Percentiles rank a stretch among this genome's conserved stretches.
These are phyloP conservation scores for Malus sylvestris DNA, from an alignment of 306 rosid genomes.

Conservation along the genomic window DNA sequence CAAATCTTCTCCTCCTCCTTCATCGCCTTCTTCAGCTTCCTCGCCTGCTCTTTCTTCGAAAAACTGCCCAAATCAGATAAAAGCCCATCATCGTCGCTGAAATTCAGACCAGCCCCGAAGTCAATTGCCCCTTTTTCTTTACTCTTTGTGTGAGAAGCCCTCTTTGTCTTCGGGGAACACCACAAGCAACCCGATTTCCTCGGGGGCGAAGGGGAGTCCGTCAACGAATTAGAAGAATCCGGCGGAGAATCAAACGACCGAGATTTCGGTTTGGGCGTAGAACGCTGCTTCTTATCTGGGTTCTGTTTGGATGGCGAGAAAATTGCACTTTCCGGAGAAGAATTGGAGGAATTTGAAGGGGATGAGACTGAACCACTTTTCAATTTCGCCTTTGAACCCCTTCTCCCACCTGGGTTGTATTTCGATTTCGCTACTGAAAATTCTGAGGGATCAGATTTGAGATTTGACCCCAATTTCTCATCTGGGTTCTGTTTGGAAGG, in stretches of 20 bases:
- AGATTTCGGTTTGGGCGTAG: constrained; percentile 5
- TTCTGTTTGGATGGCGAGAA: constrained; percentile 26
- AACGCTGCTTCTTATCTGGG: background rate
- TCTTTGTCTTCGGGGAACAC: constrained; percentile 78
- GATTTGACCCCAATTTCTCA: constrained; percentile 11
- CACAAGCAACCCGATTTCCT: constrained; percentile 57
- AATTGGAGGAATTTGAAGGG: constrained; percentile 28
- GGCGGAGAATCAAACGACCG: constrained; percentile 21
- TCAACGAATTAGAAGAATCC: constrained; percentile 19
- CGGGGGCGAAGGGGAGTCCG: constrained; percentile 57
- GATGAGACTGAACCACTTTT: constrained; percentile 31
- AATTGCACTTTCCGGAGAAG: constrained; percentile 36
- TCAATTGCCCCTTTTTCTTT: constrained; percentile 28
- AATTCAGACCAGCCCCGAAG: constrained; percentile 13
- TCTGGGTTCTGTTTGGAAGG: constrained; percentile 21
- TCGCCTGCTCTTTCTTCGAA: constrained; percentile 52
- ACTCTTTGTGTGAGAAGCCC: constrained; percentile 38
- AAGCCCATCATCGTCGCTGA: constrained; percentile 42
- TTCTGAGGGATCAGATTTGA: constrained; percentile 10
- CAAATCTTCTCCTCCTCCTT: constrained; percentile 63
- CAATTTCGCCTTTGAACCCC: constrained; percentile 12
- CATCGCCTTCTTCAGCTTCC: constrained; percentile 60
- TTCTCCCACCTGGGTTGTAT: background rate
- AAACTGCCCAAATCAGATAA: constrained; percentile 51
- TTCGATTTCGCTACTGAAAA: background rate